Conservation (phyloP, 1,284 basidiomycete species). For the Microbotryum saponariae region DNA sequence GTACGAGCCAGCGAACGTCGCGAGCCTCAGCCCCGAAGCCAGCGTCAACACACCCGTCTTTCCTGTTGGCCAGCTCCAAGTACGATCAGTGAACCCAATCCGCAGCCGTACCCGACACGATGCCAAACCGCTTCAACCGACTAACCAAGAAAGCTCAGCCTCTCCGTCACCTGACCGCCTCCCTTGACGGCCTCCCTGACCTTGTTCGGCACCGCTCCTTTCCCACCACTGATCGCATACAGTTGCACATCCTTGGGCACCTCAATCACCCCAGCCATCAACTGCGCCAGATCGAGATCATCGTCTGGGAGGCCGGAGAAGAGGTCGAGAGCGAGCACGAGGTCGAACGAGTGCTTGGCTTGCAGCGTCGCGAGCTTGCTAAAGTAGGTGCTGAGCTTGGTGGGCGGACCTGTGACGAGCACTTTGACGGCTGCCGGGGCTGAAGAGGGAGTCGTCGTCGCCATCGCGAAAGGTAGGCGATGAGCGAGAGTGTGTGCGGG, state of each 20-base stretch:
- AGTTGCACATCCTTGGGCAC: slow-evolving; percentile 66
- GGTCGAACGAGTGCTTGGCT: slow-evolving; percentile 86
- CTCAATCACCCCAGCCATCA: slow-evolving; percentile 62
- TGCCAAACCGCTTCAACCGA: slow-evolving; percentile 15
- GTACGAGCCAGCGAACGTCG: slow-evolving; percentile 70
- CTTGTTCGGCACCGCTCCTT: slow-evolving; percentile 56
- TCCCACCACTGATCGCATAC: slow-evolving; percentile 79
- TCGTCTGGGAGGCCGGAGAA: slow-evolving; percentile 53
- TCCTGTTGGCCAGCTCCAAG: slow-evolving; percentile 46
- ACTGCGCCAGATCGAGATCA: slow-evolving; percentile 51
- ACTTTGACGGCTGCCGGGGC: slow-evolving; percentile 8
- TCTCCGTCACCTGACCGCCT: slow-evolving; percentile 66
- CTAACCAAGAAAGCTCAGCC: slow-evolving; percentile 76
- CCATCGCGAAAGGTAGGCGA: no score
- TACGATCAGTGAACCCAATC: neutral
- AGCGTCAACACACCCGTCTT: slow-evolving; percentile 77
- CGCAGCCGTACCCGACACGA: no score
- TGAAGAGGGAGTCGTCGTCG: no score
- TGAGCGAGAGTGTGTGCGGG: no score
- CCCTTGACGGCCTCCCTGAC: slow-evolving; percentile 66
- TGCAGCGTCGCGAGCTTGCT: slow-evolving; percentile 78
- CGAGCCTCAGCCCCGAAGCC: slow-evolving; percentile 73
- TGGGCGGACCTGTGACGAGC: slow-evolving; percentile 77
- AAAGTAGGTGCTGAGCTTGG: slow-evolving; percentile 64
- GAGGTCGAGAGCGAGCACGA: slow-evolving; percentile 79